Evolutionary conservation across 495 filamentous ascomycete species (phyloP).

Genomic region (Penicillium psychrofluorescens): DNA sequence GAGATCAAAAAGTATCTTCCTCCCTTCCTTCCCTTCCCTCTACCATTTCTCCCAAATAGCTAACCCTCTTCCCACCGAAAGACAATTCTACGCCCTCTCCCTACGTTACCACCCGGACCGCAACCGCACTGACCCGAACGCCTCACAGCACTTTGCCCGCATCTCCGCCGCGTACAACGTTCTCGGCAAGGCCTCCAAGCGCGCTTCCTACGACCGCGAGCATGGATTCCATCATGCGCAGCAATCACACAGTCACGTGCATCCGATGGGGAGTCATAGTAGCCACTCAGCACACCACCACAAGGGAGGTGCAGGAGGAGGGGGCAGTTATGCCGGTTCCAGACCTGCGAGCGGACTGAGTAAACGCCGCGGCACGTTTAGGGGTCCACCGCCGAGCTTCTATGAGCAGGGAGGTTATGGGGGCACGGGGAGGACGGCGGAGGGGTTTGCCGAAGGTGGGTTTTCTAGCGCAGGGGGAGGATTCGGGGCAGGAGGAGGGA

Average conservation of each 20-base stretch:
- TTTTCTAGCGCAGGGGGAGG: not conserved
- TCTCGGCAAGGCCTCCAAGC: constrained; percentile 64
- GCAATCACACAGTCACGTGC: constrained; percentile 2
- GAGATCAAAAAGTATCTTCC: constrained; percentile 79
- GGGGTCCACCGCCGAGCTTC: constrained; percentile 84
- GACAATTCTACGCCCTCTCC: constrained; percentile 85
- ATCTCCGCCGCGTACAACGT: constrained; percentile 82
- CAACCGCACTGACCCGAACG: constrained; percentile 68
- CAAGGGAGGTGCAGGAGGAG: constrained; percentile 16
- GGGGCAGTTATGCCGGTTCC: constrained; percentile 48
- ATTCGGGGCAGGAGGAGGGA: not conserved
- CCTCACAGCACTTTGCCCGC: constrained; percentile 70
- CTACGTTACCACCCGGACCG: constrained; percentile 91
- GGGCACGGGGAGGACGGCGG: constrained; percentile 11
- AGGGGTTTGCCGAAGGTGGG: not conserved
- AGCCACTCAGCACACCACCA: constrained; percentile 30
- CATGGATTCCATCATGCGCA: constrained; percentile 28
- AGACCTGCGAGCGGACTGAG: constrained; percentile 74
- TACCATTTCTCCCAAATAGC: constrained; percentile 1
- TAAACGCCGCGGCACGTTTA: constrained; percentile 63
- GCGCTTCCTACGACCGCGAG: constrained; percentile 72
- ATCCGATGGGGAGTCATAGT: constrained; percentile 34
- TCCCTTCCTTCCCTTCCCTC: not conserved
- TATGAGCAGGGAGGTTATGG: constrained; percentile 65
- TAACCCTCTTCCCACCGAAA: constrained; percentile 3